Base-by-base conservation (phyloP, 1,284 basidiomycete species). In the Malassezia arunalokei region DNA sequence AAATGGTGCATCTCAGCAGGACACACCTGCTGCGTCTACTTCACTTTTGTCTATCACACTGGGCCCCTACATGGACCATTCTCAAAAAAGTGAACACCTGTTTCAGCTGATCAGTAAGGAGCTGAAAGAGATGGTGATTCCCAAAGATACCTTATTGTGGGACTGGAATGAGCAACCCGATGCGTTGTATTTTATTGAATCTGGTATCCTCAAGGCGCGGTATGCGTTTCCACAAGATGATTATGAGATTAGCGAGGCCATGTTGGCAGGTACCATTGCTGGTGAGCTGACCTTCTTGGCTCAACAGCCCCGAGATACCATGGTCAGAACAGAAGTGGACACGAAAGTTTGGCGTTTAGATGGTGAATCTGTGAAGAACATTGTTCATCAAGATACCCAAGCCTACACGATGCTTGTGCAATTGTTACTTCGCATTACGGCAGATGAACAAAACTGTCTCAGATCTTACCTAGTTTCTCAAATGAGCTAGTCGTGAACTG, bases 141-240 rank as follows among this genome's bases (percentile, higher is more conserved):
- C 79, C 0, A 77, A 79, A 5, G 86, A 82, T 0, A 75, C 79
- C 29, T 76, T 83, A 0, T 77, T 96, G 0, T 96, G 87, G 63
- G 77, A 75, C 6, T 83, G 83, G 51, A 82, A 80, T 20, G 86
- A 90, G 40, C 66, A 73, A 0, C 79, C 89, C 0, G 85, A 92
- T 68, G 87, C 85, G 20, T 33, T 71, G 20, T 73, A 71, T 54
- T 58, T 73, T 29, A 73, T 73, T 50, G 68, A 73, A 50, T 51
- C 51, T 8, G 70, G 70, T 9, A 69, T 71, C 40, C 54, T 73
- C 42, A 69, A 68, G 31, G 70, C 68, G 11, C 51, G 63, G 1
- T 73, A 73, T 50, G 59, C 66, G 35, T 73, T 71, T 33, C 57
- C 61, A 3, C 65, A 71, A 44, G 65, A 70, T 48, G 59, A 67